Percentiles rank a stretch among this genome's conserved stretches.
These are phyloP conservation scores for Wallacemonas collosoma DNA, from an alignment of 208 protist genomes.

Conservation along the genomic window DNA sequence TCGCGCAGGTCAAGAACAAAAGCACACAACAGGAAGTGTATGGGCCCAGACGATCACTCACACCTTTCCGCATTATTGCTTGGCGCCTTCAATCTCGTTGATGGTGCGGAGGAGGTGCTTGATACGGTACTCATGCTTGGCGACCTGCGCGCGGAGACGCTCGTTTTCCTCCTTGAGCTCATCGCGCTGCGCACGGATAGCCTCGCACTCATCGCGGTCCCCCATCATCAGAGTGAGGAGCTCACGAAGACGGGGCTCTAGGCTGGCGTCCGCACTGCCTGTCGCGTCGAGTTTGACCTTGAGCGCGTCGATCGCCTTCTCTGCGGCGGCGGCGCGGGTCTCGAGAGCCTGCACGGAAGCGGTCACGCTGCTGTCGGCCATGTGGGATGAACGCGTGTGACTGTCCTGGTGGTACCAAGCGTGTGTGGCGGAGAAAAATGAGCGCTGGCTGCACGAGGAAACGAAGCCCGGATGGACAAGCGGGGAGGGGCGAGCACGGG, in stretches of 20 bases:
- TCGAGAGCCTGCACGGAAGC: slow-evolving; percentile 47
- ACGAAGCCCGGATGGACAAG: slow-evolving; percentile 8
- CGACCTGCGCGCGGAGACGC: slow-evolving; percentile 56
- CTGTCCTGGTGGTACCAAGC: slow-evolving; percentile 6
- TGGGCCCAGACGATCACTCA: background rate
- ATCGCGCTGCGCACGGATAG: slow-evolving; percentile 72
- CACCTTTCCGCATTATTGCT: slow-evolving; percentile 7
- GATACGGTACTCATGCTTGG: slow-evolving; percentile 82
- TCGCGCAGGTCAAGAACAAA: too few relatives aligned
- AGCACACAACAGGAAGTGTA: background rate
- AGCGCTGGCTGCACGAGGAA: slow-evolving; percentile 17
- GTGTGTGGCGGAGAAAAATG: background rate
- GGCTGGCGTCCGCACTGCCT: slow-evolving; percentile 2
- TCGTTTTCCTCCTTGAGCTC: slow-evolving; percentile 81
- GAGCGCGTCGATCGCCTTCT: slow-evolving; percentile 52
- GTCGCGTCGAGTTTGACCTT: slow-evolving; percentile 30
- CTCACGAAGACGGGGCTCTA: slow-evolving; percentile 50
- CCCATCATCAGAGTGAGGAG: slow-evolving; percentile 64
- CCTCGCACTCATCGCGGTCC: slow-evolving; percentile 80
- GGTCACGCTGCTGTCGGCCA: slow-evolving; percentile 16
- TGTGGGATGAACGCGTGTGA: background rate
- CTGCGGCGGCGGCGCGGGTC: slow-evolving; percentile 44
- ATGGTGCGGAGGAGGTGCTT: slow-evolving; percentile 87
- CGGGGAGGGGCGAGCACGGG: background rate
- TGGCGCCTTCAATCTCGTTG: slow-evolving; percentile 54